Conservation (phyloP, 306 rosid species). For the Vigna unguiculata region DNA sequence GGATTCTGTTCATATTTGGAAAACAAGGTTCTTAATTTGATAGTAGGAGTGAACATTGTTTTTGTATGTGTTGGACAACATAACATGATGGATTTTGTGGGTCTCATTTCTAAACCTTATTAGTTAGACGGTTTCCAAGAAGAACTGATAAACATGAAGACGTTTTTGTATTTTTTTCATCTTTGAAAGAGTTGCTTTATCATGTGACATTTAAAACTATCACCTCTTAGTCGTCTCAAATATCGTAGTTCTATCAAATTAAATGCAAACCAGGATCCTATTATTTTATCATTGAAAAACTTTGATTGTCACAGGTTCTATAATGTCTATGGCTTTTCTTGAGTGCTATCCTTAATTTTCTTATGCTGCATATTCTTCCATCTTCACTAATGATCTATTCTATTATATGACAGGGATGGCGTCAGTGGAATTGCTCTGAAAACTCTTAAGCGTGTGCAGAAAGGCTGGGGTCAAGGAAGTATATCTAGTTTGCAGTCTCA, state of each 20-base stretch:
- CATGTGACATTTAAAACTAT: background rate
- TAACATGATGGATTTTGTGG: conserved; percentile 2
- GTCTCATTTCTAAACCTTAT: conserved; percentile 18
- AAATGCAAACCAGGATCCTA: conserved; percentile 27
- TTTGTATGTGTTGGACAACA: background rate
- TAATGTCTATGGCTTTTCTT: conserved; percentile 19
- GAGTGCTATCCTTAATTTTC: conserved; percentile 12
- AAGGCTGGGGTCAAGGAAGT: conserved; percentile 86
- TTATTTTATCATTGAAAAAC: conserved; percentile 19
- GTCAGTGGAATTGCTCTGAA: conserved; percentile 75
- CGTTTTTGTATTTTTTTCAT: conserved; percentile 17
- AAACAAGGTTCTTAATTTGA: conserved; percentile 23
- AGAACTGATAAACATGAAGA: background rate
- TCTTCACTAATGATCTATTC: conserved; percentile 38
- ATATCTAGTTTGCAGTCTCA: conserved; percentile 61
- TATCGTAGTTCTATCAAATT: conserved; percentile 36
- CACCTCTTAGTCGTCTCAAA: conserved; percentile 29
- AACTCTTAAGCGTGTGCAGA: conserved; percentile 74
- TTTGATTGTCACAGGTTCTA: conserved; percentile 26
- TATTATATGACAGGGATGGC: conserved; percentile 65
- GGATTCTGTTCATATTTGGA: conserved; percentile 29
- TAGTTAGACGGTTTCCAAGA: conserved; percentile 30
- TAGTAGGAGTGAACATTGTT: background rate
- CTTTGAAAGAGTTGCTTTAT: conserved; percentile 40
- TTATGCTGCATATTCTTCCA: conserved; percentile 27